Conservation (phyloP, 495 filamentous ascomycete species). For the Aspergillus avenaceus region DNA sequence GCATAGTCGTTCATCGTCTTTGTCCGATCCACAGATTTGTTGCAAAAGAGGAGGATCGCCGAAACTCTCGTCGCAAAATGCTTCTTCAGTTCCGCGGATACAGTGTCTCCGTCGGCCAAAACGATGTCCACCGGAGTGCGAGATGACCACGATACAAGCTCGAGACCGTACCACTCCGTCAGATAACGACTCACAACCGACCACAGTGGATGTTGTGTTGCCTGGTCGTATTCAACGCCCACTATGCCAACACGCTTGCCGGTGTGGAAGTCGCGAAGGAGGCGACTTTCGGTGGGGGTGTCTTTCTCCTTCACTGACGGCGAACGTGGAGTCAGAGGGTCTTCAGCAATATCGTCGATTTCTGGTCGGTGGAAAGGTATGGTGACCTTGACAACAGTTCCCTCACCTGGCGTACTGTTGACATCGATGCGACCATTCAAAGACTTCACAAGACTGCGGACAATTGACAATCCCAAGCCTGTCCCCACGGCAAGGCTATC, state of each 20-base stretch:
- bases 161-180: constrained; percentile 45
- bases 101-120: constrained; percentile 35
- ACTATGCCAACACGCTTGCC: constrained; percentile 31
- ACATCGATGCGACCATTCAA: constrained; percentile 51
- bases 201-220: constrained; percentile 17
- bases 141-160: constrained; percentile 34
- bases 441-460: constrained; percentile 50
- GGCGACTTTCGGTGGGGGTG: constrained; percentile 16
- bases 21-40: constrained; percentile 30
- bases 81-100: constrained; percentile 13
- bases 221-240: constrained; percentile 20
- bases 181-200: constrained; percentile 23
- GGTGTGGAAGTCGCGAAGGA: constrained; percentile 23
- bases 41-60: constrained; percentile 35
- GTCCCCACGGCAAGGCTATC: constrained; percentile 55
- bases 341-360: constrained; percentile 19
- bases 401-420: constrained; percentile 44
- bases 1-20: constrained; percentile 26
- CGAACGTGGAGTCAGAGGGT: constrained; percentile 13
- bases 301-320: constrained; percentile 20
- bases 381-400: constrained; percentile 48
- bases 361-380: constrained; percentile 38
- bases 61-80: constrained; percentile 10
- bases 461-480: constrained; percentile 50
- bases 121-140: constrained; percentile 32